Evolutionary conservation across 192 early-diverging fungal species (phyloP).

Genomic region (Haplosporangium gracile): DNA sequence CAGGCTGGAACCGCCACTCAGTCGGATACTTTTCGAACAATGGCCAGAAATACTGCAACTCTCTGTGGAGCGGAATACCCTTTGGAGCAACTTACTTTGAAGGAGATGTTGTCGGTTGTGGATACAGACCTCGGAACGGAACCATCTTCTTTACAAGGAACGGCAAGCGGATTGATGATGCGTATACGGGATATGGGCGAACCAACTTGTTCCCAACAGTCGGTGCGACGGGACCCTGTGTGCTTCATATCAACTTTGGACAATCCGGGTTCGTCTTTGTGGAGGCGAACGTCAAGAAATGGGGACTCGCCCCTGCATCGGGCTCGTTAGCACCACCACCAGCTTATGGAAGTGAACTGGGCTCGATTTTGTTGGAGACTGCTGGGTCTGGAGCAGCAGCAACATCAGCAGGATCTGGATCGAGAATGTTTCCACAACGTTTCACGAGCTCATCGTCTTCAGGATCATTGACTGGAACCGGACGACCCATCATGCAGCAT

Average conservation of each 20-base stretch:
- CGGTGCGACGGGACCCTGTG: slow-evolving; percentile 72
- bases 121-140: slow-evolving; percentile 81
- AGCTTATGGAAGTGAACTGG: slow-evolving; percentile 81
- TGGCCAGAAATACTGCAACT: slow-evolving; percentile 78
- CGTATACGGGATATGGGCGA: slow-evolving; percentile 74
- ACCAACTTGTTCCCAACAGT: slow-evolving; percentile 77
- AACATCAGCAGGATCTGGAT: not conserved
- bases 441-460: not conserved
- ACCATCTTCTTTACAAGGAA: slow-evolving; percentile 85
- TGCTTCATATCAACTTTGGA: slow-evolving; percentile 77
- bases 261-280: slow-evolving; percentile 88
- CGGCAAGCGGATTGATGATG: slow-evolving; percentile 77
- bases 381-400: slow-evolving; percentile 3
- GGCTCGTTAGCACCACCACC: slow-evolving; percentile 83
- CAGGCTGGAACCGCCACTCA: slow-evolving; percentile 84
- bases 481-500: slow-evolving; percentile 33
- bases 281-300: slow-evolving; percentile 88
- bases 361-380: slow-evolving; percentile 72
- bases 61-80: slow-evolving; percentile 72
- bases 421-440: not conserved
- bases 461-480: slow-evolving; percentile 10
- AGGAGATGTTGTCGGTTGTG: slow-evolving; percentile 83
- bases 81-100: slow-evolving; percentile 76
- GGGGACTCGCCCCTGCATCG: slow-evolving; percentile 81
- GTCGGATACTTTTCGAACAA: slow-evolving; percentile 76